These are phyloP conservation scores for Trypanosoma platydactyli DNA, from an alignment of 208 protist species.

Conservation along the genomic window DNA sequence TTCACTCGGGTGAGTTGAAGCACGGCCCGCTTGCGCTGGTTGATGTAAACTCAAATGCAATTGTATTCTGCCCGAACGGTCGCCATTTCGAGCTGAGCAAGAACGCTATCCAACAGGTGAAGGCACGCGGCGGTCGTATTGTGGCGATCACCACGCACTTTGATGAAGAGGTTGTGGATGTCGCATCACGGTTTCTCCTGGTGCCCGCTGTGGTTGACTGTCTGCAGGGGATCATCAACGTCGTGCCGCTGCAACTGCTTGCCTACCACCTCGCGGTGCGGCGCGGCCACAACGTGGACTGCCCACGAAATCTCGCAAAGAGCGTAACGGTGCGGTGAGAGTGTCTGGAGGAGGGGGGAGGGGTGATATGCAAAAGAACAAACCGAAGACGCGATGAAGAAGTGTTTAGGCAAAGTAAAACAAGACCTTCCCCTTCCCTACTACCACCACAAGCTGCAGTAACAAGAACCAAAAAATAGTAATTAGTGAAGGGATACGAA, in stretches of 20 bases:
- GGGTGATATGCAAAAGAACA: too few relatives aligned
- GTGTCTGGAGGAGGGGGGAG: neutral
- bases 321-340: conserved; percentile 93
- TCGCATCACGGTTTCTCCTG: conserved; percentile 28
- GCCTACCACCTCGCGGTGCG: conserved; percentile 94
- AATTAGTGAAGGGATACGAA: conserved; percentile 1
- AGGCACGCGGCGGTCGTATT: conserved; percentile 78
- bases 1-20: conserved; percentile 96
- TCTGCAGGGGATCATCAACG: conserved; percentile 89
- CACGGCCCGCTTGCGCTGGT: conserved; percentile 98
- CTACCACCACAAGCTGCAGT: too few relatives aligned
- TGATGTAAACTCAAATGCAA: conserved; percentile 90
- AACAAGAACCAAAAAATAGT: too few relatives aligned
- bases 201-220: conserved; percentile 90
- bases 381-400: neutral
- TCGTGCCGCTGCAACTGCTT: conserved; percentile 97
- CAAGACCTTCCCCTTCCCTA: too few relatives aligned
- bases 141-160: conserved; percentile 71
- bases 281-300: conserved; percentile 93
- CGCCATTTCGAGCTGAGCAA: conserved; percentile 73
- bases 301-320: conserved; percentile 96
- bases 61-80: conserved; percentile 89
- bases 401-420: too few relatives aligned
- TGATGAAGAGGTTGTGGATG: conserved; percentile 53
- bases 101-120: conserved; percentile 89